Base-by-base conservation (phyloP, 2,329 filamentous ascomycete species). In the Cladosporium oxysporum region DNA sequence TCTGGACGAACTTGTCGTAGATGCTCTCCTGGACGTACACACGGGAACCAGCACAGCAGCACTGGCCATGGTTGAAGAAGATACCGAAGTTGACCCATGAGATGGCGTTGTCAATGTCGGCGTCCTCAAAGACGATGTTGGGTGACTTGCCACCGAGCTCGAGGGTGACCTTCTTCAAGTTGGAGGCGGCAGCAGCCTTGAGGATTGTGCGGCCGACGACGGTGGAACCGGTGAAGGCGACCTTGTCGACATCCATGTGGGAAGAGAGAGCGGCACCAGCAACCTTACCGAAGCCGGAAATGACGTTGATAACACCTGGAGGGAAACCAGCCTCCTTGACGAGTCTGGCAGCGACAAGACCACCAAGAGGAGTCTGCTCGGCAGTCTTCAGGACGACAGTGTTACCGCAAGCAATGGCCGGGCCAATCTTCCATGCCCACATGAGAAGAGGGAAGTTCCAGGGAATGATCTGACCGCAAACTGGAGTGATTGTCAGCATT, bases 361-460 rank as follows among this genome's bases (percentile, higher is more conserved):
- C 80, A 16, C 81, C 83, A 2, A 87, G 76, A 1, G 85, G 85
- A 3, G 84, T 86, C 70, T 86, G 84, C 68, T 87, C 85, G 0
- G 84, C 83, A 0, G 84, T 78, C 69, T 87, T 87, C 41, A 87
- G 62, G 2, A 87, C 83, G 1, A 87, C 77, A 0, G 84, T 85
- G 71, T 86, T 86, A 26, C 84, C 84, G 28, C 80, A 82, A 18
- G 83, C 84, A 0, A 87, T 76, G 12, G 84, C 84, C 47, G 91
- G 91, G n/a, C 89, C 91, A 1, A 93, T 82, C 35, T 93, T 92
- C 88, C 89, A 90, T 3, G 86, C 86, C n/a, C 89, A 88, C 86
- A 92, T 92, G n/a, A 84, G 81, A 1, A 93, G 82, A 1, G 91
- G 91, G 69, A 89, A 91, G 76, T 93, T 94, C 90, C 91, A 94